Evolutionary conservation across 2,329 filamentous ascomycete species (phyloP).

Genomic region (Fusarium sp.): DNA sequence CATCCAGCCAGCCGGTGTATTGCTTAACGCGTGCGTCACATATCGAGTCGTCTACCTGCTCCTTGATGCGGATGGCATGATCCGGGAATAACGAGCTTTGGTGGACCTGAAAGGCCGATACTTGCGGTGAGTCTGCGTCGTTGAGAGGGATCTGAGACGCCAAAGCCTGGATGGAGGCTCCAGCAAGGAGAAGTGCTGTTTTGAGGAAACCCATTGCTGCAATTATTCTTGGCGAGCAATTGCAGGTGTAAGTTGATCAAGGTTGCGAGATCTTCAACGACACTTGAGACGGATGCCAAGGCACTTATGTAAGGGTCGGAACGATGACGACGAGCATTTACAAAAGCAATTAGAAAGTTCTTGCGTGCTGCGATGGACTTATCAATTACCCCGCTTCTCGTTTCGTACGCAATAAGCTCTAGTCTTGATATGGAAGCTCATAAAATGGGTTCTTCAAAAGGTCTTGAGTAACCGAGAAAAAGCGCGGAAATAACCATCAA

Average conservation of each 20-base stretch:
- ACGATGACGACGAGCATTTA: conserved; percentile 9
- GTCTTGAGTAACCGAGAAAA: neutral
- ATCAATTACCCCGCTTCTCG: conserved; percentile 13
- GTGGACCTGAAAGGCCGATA: conserved; percentile 10
- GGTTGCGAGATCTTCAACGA: neutral
- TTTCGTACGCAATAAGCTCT: conserved; percentile 3
- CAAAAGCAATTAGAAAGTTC: neutral
- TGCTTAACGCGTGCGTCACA: conserved; percentile 41
- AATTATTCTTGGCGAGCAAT: neutral
- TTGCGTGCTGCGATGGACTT: neutral
- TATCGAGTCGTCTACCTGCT: conserved; percentile 27
- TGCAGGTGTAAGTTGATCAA: neutral
- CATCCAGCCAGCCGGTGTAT: conserved; percentile 40
- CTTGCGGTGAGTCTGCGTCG: neutral
- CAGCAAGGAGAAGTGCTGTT: conserved; percentile 1
- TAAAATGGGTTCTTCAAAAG: neutral
- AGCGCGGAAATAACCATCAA: neutral
- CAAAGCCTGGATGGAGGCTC: neutral
- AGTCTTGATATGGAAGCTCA: conserved; percentile 25
- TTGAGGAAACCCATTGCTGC: conserved; percentile 11
- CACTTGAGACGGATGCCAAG: neutral
- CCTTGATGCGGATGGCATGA: conserved; percentile 36
- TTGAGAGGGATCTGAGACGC: conserved; percentile 10
- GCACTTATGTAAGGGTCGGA: conserved; percentile 11
- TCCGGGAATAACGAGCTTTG: conserved; percentile 23